A percentile compares a stretch with the other conserved stretches of the same genome.
Conservation (phyloP, 2,329 filamentous ascomycete genomes). For the Apiospora koreana region DNA sequence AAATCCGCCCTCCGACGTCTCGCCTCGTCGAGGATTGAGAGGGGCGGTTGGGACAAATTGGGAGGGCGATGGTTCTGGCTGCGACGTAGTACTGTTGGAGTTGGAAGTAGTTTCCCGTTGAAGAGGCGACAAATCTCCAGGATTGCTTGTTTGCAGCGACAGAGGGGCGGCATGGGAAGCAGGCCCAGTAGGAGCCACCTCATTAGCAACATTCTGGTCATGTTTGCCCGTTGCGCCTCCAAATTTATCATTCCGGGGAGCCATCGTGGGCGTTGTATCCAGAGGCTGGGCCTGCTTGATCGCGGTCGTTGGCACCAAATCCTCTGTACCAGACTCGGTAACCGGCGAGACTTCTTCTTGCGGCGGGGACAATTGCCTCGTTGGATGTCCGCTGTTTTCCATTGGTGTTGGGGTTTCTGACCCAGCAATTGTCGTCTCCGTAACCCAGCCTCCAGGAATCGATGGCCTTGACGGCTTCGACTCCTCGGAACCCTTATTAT, state of each 20-base stretch:
- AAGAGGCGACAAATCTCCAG: constrained; percentile 18
- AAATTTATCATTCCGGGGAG: constrained; percentile 17
- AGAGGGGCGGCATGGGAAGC: not conserved
- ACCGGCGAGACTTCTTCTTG: constrained; percentile 21
- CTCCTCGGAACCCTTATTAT: not conserved
- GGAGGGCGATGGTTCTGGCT: constrained; percentile 13
- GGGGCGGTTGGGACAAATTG: constrained; percentile 46
- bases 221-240: constrained; percentile 23
- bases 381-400: constrained; percentile 19
- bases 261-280: constrained; percentile 14
- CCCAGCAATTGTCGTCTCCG: constrained; percentile 26
- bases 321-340: constrained; percentile 20
- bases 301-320: constrained; percentile 23
- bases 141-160: constrained; percentile 23
- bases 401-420: constrained; percentile 25
- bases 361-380: constrained; percentile 17
- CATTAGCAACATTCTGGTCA: constrained; percentile 23
- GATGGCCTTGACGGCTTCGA: constrained; percentile 19
- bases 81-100: not conserved
- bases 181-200: constrained; percentile 22
- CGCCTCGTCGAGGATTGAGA: constrained; percentile 42
- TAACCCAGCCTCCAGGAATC: constrained; percentile 33
- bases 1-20: constrained; percentile 36
- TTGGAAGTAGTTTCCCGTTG: constrained; percentile 20
- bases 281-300: constrained; percentile 23